Base-by-base conservation (phyloP, 352 stramenopile genomes). In the Globisporangium takayamanum region DNA sequence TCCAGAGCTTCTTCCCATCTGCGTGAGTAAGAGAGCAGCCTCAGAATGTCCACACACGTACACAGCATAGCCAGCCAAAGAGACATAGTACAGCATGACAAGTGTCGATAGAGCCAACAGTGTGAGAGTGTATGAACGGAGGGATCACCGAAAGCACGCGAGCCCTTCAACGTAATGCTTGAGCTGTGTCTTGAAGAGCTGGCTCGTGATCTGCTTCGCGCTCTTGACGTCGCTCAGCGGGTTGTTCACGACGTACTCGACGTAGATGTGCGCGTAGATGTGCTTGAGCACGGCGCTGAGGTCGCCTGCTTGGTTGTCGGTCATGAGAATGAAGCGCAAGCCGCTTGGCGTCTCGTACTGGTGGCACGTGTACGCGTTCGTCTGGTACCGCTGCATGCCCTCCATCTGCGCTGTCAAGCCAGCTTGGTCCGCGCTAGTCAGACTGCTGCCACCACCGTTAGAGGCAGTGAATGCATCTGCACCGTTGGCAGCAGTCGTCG, bases 201-300 rank as follows among this genome's bases (percentile, higher is more conserved):
- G 80, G 50, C 76, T 92, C 12, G 73, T 83, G 64, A 94, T 94
- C 14, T 70, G 64, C 52, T 91, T 94, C 45, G 72, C 72, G 50
- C 57, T 84, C 59, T 85, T 77, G 36, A 87, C 70, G 67, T 94
- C 80, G 54, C 82, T 88, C 50, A 96, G 64, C 42, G 90, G 90
- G 67, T 97, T 96, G 72, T 90, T 94, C 46, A 90, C 87, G 33
- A 97, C 89, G 54, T 84, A 84, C 63, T 97, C 85, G 39, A 97
- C 80, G 62, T 94, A 97, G 33, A 96, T 84, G 48, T 93, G 78
- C 49, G 82, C 69, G 70, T 97, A 97, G 39, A 97, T 87, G 69
- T 96, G 78, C 56, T 79, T 76, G 33, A 97, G 78, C 54, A 85
- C 84, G 33, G 74, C 66, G 51, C 78, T 86, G 55, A 97, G 69